Percentiles rank a stretch among this genome's conserved stretches.
These are phyloP conservation scores for Scenedesmus sp. DNA, from an alignment of 163 green algal genomes.

Conservation along the genomic window DNA sequence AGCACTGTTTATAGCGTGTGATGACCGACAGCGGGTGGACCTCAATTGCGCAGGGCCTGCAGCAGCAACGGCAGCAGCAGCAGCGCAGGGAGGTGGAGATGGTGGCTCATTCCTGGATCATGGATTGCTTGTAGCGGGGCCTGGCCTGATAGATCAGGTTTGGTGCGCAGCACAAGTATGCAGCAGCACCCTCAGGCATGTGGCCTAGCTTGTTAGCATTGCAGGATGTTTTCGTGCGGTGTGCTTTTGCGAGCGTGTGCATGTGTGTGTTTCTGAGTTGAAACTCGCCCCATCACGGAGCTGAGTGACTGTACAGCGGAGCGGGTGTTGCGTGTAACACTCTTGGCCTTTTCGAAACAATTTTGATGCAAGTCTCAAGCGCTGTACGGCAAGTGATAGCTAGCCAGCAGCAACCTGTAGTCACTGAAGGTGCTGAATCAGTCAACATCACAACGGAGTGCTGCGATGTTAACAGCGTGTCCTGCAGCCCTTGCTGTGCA, in stretches of 20 bases:
- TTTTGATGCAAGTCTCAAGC: no score
- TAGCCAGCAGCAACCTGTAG: no score
- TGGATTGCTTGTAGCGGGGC: not conserved
- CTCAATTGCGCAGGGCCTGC: not conserved
- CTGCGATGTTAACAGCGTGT: no score
- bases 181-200: constrained; percentile 1
- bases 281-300: not conserved
- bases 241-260: not conserved
- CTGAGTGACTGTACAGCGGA: constrained; percentile 6
- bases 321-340: constrained; percentile 14
- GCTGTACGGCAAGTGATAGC: no score
- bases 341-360: not conserved
- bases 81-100: not conserved
- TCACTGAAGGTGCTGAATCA: no score
- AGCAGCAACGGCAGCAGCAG: not conserved
- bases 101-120: not conserved
- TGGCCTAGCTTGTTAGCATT: constrained; percentile 9
- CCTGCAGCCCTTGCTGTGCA: no score
- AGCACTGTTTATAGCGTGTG: constrained; percentile 5
- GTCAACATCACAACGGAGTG: no score
- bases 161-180: not conserved
- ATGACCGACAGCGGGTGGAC: not conserved
- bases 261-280: not conserved
- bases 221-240: not conserved
- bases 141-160: not conserved